These are phyloP conservation scores for Plasmodium vivax DNA, from an alignment of 169 alveolate genomes.

Conservation along the genomic window DNA sequence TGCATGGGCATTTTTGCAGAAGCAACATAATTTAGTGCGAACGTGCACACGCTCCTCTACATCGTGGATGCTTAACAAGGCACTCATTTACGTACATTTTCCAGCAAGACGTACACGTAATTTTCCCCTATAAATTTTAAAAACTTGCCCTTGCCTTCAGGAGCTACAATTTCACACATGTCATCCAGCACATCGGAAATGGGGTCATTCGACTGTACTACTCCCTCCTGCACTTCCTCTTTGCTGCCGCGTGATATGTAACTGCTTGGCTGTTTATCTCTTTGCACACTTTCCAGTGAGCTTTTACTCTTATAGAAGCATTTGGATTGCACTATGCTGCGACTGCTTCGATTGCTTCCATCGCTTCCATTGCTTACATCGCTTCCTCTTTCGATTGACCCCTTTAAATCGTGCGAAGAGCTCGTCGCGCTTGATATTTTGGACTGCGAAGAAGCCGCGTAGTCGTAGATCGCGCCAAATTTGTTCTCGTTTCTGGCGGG, in stretches of 20 bases:
- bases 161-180: slow-evolving; percentile 63
- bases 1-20: neutral
- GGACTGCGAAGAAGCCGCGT: slow-evolving; percentile 25
- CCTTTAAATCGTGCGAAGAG: neutral
- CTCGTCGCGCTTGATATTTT: slow-evolving; percentile 4
- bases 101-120: slow-evolving; percentile 69
- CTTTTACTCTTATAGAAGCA: slow-evolving; percentile 39
- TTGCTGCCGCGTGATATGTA: neutral
- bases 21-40: neutral
- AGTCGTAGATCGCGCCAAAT: slow-evolving; percentile 54
- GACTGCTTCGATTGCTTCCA: neutral
- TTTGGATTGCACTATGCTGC: neutral
- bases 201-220: slow-evolving; percentile 1
- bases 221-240: neutral
- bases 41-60: neutral
- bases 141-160: slow-evolving; percentile 71
- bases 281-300: slow-evolving; percentile 8
- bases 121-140: slow-evolving; percentile 72
- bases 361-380: neutral
- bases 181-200: slow-evolving; percentile 45
- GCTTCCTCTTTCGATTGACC: neutral
- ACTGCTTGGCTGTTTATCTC: neutral
- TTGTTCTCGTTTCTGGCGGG: slow-evolving; percentile 59
- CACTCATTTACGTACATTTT: slow-evolving; percentile 22
- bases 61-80: neutral